Evolutionary conservation across 768 basidiomycete species (phyloP).

Genomic region (Boletus sensibilis): DNA sequence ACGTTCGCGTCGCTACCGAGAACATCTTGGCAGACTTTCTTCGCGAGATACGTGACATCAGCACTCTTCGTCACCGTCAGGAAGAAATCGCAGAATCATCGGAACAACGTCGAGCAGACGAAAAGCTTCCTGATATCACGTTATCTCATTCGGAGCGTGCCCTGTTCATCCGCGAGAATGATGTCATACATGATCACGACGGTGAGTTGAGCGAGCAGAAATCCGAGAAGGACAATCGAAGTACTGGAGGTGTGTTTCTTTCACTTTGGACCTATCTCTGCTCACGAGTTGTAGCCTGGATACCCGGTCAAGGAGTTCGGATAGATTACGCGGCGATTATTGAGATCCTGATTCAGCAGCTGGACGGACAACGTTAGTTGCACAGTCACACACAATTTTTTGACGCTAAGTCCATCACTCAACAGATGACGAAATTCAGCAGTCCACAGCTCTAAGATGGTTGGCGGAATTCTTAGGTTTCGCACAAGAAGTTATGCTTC

Average conservation of each 20-base stretch:
- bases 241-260: slow-evolving; percentile 56
- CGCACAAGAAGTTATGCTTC: slow-evolving; percentile 88
- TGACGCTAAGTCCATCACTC: neutral
- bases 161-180: slow-evolving; percentile 52
- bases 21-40: slow-evolving; percentile 86
- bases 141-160: slow-evolving; percentile 57
- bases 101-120: slow-evolving; percentile 44
- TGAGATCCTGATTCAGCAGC: slow-evolving; percentile 86
- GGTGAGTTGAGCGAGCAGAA: slow-evolving; percentile 44
- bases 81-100: slow-evolving; percentile 49
- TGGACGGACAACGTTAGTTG: slow-evolving; percentile 76
- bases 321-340: slow-evolving; percentile 92
- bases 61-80: slow-evolving; percentile 63
- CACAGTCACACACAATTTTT: slow-evolving; percentile 2
- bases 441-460: slow-evolving; percentile 93
- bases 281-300: slow-evolving; percentile 57
- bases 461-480: slow-evolving; percentile 86
- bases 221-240: slow-evolving; percentile 50
- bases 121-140: slow-evolving; percentile 59
- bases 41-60: slow-evolving; percentile 86
- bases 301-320: slow-evolving; percentile 90
- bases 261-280: neutral
- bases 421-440: slow-evolving; percentile 87
- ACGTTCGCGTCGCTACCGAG: slow-evolving; percentile 90
- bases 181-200: slow-evolving; percentile 37